Conservation (phyloP, 768 basidiomycete genomes). For the Clitopilus hobsonii region DNA sequence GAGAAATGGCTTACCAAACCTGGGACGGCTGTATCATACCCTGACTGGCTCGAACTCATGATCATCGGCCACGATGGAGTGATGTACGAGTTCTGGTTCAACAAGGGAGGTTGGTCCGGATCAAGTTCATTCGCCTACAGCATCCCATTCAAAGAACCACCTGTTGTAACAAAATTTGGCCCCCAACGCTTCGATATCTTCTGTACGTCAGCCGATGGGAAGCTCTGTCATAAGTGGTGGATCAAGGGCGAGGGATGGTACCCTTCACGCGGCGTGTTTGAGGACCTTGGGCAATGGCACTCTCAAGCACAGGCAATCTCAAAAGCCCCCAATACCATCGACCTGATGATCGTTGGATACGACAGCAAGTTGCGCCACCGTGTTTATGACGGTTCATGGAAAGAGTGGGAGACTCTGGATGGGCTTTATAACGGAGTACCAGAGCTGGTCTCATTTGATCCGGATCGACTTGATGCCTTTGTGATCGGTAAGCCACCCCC, state of each 20-base stretch:
- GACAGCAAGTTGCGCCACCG: too few relatives aligned
- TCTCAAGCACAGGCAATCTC: too few relatives aligned
- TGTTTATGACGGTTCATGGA: too few relatives aligned
- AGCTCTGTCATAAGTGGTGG: slow-evolving; percentile 10
- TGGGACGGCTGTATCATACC: background rate
- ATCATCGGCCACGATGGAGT: slow-evolving; percentile 2
- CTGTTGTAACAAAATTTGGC: background rate
- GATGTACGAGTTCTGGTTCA: slow-evolving; percentile 1
- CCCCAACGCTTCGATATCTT: background rate
- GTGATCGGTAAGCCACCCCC: too few relatives aligned
- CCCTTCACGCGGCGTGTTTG: too few relatives aligned
- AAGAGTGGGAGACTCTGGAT: too few relatives aligned
- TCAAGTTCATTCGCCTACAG: background rate
- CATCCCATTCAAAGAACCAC: background rate
- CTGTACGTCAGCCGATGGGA: background rate
- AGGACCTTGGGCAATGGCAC: too few relatives aligned
- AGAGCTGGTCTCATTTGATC: too few relatives aligned
- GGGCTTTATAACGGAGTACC: too few relatives aligned
- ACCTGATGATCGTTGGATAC: too few relatives aligned
- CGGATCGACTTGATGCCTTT: too few relatives aligned
- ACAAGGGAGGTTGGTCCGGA: background rate
- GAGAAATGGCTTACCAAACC: slow-evolving; percentile 1
- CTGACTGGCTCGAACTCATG: background rate
- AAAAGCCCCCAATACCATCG: too few relatives aligned
- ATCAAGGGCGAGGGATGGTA: slow-evolving; percentile 4